These are phyloP conservation scores for Calonectria fujianensis DNA, from an alignment of 2,329 filamentous ascomycete genomes.

Conservation along the genomic window DNA sequence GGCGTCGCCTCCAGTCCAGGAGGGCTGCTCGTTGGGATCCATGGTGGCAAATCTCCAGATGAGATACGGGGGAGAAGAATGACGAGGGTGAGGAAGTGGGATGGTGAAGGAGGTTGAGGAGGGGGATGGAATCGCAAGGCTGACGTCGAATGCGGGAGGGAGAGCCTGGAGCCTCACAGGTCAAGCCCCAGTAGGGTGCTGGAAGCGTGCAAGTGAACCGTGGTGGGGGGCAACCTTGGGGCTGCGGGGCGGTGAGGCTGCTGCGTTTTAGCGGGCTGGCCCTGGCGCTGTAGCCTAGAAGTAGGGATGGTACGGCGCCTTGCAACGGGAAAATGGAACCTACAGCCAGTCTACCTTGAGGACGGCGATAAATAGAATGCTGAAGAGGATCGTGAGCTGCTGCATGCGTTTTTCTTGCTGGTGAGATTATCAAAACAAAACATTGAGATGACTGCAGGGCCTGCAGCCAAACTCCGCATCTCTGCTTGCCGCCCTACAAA, in stretches of 20 bases:
- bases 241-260: conserved; percentile 54
- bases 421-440: not conserved
- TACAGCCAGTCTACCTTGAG: conserved; percentile 12
- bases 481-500: conserved; percentile 26
- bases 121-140: conserved; percentile 55
- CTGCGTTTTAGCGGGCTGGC: conserved; percentile 47
- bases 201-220: conserved; percentile 4
- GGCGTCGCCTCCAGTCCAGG: conserved; percentile 67
- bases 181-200: conserved; percentile 25
- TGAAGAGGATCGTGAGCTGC: not conserved
- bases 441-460: not conserved
- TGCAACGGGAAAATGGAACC: conserved; percentile 19
- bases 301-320: conserved; percentile 5
- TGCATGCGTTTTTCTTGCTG: not conserved
- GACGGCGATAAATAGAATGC: not conserved
- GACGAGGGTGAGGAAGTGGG: conserved; percentile 20
- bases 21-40: conserved; percentile 68
- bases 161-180: conserved; percentile 41
- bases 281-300: conserved; percentile 48
- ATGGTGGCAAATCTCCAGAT: conserved; percentile 54
- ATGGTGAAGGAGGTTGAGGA: conserved; percentile 25
- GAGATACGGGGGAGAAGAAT: conserved; percentile 18
- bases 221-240: conserved; percentile 29
- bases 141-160: conserved; percentile 43
- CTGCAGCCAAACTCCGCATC: conserved; percentile 39